Conservation (phyloP, 768 basidiomycete species). For the Neoboletus brunneissimus region DNA sequence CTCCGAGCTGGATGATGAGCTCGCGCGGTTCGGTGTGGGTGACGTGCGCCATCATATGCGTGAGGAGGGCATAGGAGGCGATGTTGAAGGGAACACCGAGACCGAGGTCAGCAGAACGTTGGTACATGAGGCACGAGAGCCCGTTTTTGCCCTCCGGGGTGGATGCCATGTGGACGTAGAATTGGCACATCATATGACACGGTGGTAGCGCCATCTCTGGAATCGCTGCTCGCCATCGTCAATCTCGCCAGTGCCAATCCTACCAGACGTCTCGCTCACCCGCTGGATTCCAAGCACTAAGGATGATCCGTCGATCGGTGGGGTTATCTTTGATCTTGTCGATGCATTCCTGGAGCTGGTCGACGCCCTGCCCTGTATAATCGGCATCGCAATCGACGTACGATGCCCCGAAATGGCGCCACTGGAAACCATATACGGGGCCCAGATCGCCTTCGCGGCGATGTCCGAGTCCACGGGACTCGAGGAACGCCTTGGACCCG, state of each 20-base stretch:
- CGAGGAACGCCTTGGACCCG: conserved; percentile 83
- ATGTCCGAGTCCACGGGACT: conserved; percentile 76
- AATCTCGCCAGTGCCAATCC: not conserved
- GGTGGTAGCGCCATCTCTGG: conserved; percentile 95
- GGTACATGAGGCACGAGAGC: conserved; percentile 95
- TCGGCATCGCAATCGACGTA: conserved; percentile 73
- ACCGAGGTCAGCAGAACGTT: conserved; percentile 95
- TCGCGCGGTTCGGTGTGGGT: conserved; percentile 86
- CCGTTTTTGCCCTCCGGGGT: conserved; percentile 50
- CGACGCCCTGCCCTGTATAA: conserved; percentile 83
- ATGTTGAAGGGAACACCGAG: conserved; percentile 99
- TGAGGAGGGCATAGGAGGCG: conserved; percentile 95
- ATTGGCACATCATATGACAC: conserved; percentile 98
- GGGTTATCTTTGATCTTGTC: conserved; percentile 90
- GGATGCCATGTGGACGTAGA: conserved; percentile 90
- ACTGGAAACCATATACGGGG: conserved; percentile 96
- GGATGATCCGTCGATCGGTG: conserved; percentile 88
- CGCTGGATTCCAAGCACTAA: conserved; percentile 98
- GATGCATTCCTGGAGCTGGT: conserved; percentile 88
- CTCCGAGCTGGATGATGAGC: conserved; percentile 93
- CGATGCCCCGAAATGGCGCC: conserved; percentile 90
- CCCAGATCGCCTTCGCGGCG: conserved; percentile 90
- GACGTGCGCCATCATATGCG: conserved; percentile 93
- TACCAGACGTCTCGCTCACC: conserved; percentile 46
- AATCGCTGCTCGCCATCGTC: conserved; percentile 57